These are phyloP conservation scores for Tylopilus vinaceipallidus DNA, from an alignment of 768 basidiomycete genomes.

Conservation along the genomic window DNA sequence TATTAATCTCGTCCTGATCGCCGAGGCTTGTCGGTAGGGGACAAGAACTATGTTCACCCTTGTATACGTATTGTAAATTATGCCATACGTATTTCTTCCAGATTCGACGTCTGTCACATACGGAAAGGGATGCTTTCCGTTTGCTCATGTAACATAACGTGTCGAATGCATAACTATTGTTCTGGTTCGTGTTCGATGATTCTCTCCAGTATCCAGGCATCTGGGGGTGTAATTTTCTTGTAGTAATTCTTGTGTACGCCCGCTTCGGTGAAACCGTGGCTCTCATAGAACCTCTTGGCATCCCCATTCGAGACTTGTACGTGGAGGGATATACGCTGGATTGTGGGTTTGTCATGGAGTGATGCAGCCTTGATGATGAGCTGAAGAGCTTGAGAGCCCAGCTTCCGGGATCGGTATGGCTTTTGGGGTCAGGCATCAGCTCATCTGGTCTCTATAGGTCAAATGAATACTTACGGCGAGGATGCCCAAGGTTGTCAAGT, in stretches of 20 bases:
- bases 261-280: constrained; percentile 73
- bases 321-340: constrained; percentile 75
- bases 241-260: constrained; percentile 74
- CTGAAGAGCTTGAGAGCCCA: constrained; percentile 73
- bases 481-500: constrained; percentile 91
- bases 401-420: constrained; percentile 81
- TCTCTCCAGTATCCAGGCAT: constrained; percentile 86
- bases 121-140: constrained; percentile 4
- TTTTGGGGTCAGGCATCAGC: constrained; percentile 31
- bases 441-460: constrained; percentile 9
- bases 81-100: constrained; percentile 22
- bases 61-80: constrained; percentile 31
- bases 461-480: constrained; percentile 62
- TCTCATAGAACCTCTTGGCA: constrained; percentile 81
- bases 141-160: constrained; percentile 26
- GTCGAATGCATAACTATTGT: constrained; percentile 23
- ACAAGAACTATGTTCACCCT: constrained; percentile 23
- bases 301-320: constrained; percentile 80
- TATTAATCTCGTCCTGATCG: constrained; percentile 24
- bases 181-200: constrained; percentile 34
- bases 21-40: constrained; percentile 11
- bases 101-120: constrained; percentile 15
- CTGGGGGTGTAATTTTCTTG: constrained; percentile 82
- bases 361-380: constrained; percentile 64
- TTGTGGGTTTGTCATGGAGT: constrained; percentile 55